phyloP scores from a whole-genome alignment of 148 eudicot species.

The Amaranthus hypochondriacus region DNA sequence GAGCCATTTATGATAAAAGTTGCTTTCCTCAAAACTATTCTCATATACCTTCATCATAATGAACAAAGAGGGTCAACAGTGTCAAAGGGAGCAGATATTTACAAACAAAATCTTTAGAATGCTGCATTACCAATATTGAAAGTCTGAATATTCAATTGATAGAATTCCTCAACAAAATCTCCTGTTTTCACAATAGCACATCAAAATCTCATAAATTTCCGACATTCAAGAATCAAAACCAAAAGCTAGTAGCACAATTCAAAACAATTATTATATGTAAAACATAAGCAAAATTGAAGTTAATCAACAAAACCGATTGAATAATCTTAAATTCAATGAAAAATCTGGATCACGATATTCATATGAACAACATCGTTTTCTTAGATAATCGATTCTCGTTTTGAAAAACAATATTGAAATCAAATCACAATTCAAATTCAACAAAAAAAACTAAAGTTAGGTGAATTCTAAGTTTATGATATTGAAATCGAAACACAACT shows the following conservation, averaged over 20 bases:
- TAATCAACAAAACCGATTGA: not conserved
- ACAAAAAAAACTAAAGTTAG: not conserved
- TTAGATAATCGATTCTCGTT: too few species aligned
- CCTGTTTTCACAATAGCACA: not conserved
- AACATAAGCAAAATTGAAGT: not conserved
- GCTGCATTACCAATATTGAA: not conserved
- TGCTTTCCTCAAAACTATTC: not conserved
- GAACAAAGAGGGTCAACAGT: not conserved
- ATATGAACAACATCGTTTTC: not conserved
- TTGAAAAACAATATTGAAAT: too few species aligned
- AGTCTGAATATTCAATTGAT: not conserved
- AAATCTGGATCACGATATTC: not conserved
- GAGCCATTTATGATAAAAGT: not conserved
- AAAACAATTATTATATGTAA: not conserved
- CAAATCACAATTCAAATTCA: not conserved
- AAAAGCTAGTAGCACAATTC: not conserved
- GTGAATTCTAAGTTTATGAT: too few species aligned
- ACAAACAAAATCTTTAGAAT: not conserved
- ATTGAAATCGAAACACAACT: not conserved
- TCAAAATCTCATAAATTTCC: not conserved
- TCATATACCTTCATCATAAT: conserved; percentile 2
- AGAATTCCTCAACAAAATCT: not conserved
- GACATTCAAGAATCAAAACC: not conserved
- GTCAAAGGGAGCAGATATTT: not conserved
- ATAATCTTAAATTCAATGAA: not conserved